Percentiles rank a stretch among this genome's conserved stretches.
phyloP scores from a whole-genome alignment of 176 grass and related monocot genomes.

The Juncus effusus region DNA sequence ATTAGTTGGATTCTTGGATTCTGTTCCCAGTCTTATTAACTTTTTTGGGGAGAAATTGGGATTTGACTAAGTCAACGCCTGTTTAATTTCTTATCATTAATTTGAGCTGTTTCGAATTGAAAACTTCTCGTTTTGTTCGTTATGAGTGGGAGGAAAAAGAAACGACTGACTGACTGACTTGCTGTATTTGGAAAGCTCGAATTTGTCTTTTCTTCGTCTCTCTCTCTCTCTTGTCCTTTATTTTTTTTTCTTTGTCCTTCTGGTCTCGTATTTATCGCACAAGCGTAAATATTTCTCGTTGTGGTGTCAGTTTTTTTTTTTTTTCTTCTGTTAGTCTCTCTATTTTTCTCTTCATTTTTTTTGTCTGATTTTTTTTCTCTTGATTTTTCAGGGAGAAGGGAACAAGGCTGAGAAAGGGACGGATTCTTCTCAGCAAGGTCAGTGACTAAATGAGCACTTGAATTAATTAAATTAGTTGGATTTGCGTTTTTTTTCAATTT shows the following conservation, averaged over 20 bases:
- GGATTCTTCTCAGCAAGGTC: conserved; percentile 38
- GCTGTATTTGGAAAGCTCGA: conserved; percentile 13
- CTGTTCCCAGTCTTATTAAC: conserved; percentile 14
- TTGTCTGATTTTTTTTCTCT: neutral
- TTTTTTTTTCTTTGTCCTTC: conserved; percentile 10
- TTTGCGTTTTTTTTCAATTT: neutral
- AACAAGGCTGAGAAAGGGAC: conserved; percentile 35
- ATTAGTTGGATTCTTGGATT: conserved; percentile 25
- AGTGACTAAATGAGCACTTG: conserved; percentile 22
- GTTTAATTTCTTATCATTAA: conserved; percentile 19
- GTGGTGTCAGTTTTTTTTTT: neutral
- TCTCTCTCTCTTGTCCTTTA: conserved; percentile 13
- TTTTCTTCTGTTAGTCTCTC: neutral
- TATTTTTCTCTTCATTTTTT: neutral
- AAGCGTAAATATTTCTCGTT: neutral
- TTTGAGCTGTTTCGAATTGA: conserved; percentile 8
- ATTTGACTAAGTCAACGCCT: conserved; percentile 38
- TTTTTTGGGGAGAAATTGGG: conserved; percentile 21
- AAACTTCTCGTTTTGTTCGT: neutral
- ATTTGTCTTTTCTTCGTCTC: conserved; percentile 10
- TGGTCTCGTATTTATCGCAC: conserved; percentile 1
- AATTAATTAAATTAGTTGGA: conserved; percentile 3
- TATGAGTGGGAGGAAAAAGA: neutral
- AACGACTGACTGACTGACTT: conserved; percentile 7
- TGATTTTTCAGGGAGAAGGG: conserved; percentile 31